phyloP scores from a whole-genome alignment of 106 monocot species.

The Dioscorea alata region DNA sequence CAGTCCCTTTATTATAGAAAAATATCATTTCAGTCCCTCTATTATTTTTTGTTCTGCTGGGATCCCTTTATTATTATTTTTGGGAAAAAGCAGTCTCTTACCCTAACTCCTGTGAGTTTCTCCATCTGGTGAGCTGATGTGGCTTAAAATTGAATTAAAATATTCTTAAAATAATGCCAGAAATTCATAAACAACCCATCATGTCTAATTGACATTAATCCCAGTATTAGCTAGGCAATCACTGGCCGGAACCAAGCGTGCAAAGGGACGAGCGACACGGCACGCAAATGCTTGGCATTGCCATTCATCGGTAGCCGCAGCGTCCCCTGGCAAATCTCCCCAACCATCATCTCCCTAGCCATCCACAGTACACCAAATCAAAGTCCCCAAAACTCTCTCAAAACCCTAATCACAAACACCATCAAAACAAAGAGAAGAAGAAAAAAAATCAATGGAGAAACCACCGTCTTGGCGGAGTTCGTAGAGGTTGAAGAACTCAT shows the following conservation, averaged over 20 bases:
- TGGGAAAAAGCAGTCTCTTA: no score
- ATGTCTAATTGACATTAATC: no score
- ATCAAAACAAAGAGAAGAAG: background rate
- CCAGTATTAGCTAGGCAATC: slow-evolving; percentile 37
- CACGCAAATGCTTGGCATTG: slow-evolving; percentile 67
- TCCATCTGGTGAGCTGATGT: no score
- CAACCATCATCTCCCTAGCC: slow-evolving; percentile 41
- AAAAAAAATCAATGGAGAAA: background rate
- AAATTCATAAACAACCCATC: no score
- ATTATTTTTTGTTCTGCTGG: no score
- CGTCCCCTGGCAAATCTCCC: slow-evolving; percentile 65
- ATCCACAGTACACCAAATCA: slow-evolving; percentile 25
- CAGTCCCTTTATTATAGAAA: no score
- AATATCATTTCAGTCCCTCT: no score
- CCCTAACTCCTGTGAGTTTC: no score
- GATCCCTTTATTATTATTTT: no score
- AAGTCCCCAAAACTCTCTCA: background rate
- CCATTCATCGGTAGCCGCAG: slow-evolving; percentile 37
- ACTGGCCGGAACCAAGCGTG: slow-evolving; percentile 55
- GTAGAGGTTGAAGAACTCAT: slow-evolving; percentile 62
- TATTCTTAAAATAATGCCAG: no score
- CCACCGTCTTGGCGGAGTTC: no score
- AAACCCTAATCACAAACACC: background rate
- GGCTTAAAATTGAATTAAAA: no score
- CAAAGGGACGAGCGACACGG: slow-evolving; percentile 38